Base-by-base conservation (phyloP, 176 grass and related monocot species). In the Elaeis guineensis region DNA sequence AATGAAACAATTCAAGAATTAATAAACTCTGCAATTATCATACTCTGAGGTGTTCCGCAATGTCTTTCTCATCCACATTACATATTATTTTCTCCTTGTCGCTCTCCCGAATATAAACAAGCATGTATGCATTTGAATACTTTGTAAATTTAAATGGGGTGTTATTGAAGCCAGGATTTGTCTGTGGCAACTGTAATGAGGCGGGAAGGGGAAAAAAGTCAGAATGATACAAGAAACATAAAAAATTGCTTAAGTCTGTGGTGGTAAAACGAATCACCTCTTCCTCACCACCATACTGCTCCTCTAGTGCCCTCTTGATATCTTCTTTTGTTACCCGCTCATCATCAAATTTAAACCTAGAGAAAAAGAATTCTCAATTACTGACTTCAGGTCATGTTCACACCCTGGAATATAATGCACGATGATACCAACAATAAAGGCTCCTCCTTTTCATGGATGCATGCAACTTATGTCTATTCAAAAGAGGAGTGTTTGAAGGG, bases 281-380 rank as follows among this genome's bases (percentile, higher is more conserved):
- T 82, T 96, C 91, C 65, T 90, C 91, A 18, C 86, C 86, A 58
- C 86, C 91, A 63, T 96, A 96, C 60, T 96, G 91, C 28, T 96
- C 86, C 81, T 96, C 91, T 50, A 96, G 59, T 62, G 86, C 91
- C 67, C 80, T 96, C 62, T 96, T 90, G 49, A 67, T 66, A 73
- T 90, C 86, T 85, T 96, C 91, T 83, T 96, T 96, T 66, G 91
- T 96, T 75, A 96, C 86, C 50, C 83, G 71, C 64, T 90, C 91
- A 78, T 96, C 86, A 48, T 96, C 91, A 85, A 96, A 96, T 73
- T 90, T 96, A 71, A 84, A 96, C 91, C 91, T 96, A 72, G 62
- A 57, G 55, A 23, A n/a, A 52, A 17, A 59, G 59, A 52, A 79
- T 23, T 44, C 49, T 63, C 20, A 29, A 16, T 50, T 52, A 35